Evolutionary conservation across 139 green algal species (phyloP).

Genomic region (Gonium pectorale): DNA sequence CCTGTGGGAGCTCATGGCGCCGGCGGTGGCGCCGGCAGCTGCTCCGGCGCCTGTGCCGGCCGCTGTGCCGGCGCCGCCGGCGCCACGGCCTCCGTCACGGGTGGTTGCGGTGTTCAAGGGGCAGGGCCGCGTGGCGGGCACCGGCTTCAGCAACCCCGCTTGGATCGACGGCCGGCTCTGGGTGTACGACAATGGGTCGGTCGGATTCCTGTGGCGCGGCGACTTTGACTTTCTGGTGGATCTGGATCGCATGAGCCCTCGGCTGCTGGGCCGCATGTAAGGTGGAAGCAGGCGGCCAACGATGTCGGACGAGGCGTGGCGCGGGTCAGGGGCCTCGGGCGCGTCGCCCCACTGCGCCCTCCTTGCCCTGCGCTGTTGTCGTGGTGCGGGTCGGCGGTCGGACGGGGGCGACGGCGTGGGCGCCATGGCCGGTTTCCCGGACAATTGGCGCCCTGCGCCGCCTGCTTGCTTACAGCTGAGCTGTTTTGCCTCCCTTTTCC

Average conservation of each 20-base stretch:
- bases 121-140: conserved; percentile 40
- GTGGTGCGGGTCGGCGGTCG: no score
- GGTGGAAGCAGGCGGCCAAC: not conserved
- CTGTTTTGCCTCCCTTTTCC: no score
- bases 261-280: conserved; percentile 1
- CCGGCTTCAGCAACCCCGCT: conserved; percentile 31
- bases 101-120: conserved; percentile 44
- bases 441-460: no score
- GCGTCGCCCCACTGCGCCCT: no score
- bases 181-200: conserved; percentile 52
- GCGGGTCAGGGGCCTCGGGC: no score
- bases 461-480: no score
- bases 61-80: not conserved
- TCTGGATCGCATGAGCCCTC: conserved; percentile 4
- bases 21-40: not conserved
- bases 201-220: conserved; percentile 48
- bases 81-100: not conserved
- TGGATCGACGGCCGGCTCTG: conserved; percentile 55
- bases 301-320: no score
- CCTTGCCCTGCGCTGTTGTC: no score
- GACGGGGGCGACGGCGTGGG: no score
- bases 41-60: not conserved
- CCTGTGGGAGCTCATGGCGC: conserved; percentile 8
- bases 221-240: conserved; percentile 28
- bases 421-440: no score